Evolutionary conservation across 208 protist genomes (phyloP).

Genomic region (Leptomonas pyrrhocoris): DNA sequence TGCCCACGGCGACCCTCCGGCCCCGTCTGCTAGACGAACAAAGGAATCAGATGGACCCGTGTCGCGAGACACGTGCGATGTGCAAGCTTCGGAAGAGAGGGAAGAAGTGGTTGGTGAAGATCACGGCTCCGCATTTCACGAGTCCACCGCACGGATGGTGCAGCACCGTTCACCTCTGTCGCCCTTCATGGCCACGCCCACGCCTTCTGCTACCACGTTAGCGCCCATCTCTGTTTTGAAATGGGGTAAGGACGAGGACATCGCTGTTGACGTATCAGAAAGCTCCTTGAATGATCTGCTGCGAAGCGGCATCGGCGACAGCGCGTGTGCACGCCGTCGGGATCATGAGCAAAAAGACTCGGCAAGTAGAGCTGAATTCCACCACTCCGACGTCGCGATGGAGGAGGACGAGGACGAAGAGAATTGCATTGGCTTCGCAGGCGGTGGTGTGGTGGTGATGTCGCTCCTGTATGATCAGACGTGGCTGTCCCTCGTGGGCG

Average conservation of each 20-base stretch:
- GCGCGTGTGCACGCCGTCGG: not conserved
- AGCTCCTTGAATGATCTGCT: not conserved
- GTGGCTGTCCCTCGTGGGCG: constrained; percentile 65
- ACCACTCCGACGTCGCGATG: no score
- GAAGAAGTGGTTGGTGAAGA: no score
- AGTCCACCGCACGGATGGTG: no score
- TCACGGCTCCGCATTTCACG: no score
- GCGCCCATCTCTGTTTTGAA: constrained; percentile 1
- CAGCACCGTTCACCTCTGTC: not conserved
- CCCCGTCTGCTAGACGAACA: not conserved
- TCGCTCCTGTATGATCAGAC: constrained; percentile 65
- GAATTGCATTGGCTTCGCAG: constrained; percentile 30
- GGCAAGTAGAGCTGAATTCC: not conserved
- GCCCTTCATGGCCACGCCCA: not conserved
- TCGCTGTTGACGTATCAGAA: constrained; percentile 5
- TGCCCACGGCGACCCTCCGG: not conserved
- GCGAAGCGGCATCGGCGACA: constrained; percentile 7
- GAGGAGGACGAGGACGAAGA: constrained; percentile 11
- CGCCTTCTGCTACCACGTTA: not conserved
- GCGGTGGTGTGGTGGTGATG: constrained; percentile 62
- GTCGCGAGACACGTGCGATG: not conserved
- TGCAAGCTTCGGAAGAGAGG: not conserved
- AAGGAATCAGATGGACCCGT: not conserved
- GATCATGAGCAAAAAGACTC: no score
- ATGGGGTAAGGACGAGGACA: constrained; percentile 18